These are phyloP conservation scores for Solanum paucissectum DNA, from an alignment of 257 asterid genomes.

Conservation along the genomic window DNA sequence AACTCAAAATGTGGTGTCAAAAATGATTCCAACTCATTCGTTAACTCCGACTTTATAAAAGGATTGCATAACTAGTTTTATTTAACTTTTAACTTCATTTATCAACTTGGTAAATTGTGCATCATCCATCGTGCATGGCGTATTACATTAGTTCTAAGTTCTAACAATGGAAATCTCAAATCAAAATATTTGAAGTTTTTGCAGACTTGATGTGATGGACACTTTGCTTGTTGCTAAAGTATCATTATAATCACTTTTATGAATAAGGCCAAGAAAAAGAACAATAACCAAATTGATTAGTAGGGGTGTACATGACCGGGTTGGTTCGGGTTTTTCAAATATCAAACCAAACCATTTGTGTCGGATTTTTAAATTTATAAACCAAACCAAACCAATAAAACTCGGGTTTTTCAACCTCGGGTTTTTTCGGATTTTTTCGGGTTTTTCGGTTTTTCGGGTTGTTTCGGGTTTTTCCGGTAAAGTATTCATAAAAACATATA, in stretches of 20 bases:
- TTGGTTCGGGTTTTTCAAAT: no score
- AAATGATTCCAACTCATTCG: background rate
- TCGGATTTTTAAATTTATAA: no score
- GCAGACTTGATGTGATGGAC: background rate
- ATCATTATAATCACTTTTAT: background rate
- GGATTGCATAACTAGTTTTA: background rate
- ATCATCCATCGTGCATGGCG: background rate
- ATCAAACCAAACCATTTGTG: no score
- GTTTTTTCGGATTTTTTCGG: no score
- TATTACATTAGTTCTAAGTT: background rate
- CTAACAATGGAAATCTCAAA: background rate
- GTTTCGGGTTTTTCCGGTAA: no score
- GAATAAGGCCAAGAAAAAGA: background rate
- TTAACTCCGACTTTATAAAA: background rate
- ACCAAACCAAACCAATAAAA: no score
- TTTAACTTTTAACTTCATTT: background rate
- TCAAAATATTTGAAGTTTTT: background rate
- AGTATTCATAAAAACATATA: no score
- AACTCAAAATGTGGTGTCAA: background rate
- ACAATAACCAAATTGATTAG: background rate
- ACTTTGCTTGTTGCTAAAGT: background rate
- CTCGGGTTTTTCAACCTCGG: no score
- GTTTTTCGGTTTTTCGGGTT: no score
- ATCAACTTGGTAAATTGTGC: background rate
- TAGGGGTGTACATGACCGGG: no score